Evolutionary conservation across 192 early-diverging fungal genomes (phyloP).

Genomic region (Martensiomyces pterosporus): DNA sequence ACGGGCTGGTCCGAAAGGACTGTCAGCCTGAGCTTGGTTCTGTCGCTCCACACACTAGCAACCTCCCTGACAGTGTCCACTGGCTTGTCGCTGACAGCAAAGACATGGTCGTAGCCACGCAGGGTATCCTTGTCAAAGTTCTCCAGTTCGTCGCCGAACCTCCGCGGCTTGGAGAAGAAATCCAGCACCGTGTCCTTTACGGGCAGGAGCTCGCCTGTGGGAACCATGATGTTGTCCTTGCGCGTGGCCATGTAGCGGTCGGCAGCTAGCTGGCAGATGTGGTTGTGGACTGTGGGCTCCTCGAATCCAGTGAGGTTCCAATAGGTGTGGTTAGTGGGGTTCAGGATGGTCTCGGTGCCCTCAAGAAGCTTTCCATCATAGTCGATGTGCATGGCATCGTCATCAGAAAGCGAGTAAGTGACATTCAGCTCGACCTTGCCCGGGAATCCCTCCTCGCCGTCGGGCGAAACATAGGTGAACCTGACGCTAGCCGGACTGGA

Average conservation of each 20-base stretch:
- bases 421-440: slow-evolving; percentile 58
- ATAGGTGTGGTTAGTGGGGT: slow-evolving; percentile 84
- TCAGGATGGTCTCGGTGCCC: slow-evolving; percentile 57
- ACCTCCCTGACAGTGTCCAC: slow-evolving; percentile 26
- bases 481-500: slow-evolving; percentile 50
- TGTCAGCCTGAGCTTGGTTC: slow-evolving; percentile 60
- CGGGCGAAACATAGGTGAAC: slow-evolving; percentile 57
- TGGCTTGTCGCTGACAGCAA: slow-evolving; percentile 46
- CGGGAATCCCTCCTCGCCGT: slow-evolving; percentile 80
- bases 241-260: slow-evolving; percentile 54
- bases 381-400: slow-evolving; percentile 51
- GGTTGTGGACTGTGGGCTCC: slow-evolving; percentile 49
- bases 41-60: slow-evolving; percentile 50
- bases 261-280: slow-evolving; percentile 52
- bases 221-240: slow-evolving; percentile 56
- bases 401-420: slow-evolving; percentile 57
- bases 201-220: slow-evolving; percentile 62
- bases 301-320: slow-evolving; percentile 79
- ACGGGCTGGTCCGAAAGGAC: slow-evolving; percentile 67
- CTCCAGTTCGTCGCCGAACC: slow-evolving; percentile 52
- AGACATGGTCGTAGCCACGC: slow-evolving; percentile 83
- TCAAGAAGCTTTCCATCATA: slow-evolving; percentile 47
- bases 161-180: slow-evolving; percentile 56
- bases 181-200: slow-evolving; percentile 40
- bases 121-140: slow-evolving; percentile 48